phyloP scores from a whole-genome alignment of 73 alveolate genomes.

The Paramecium caudatum region DNA sequence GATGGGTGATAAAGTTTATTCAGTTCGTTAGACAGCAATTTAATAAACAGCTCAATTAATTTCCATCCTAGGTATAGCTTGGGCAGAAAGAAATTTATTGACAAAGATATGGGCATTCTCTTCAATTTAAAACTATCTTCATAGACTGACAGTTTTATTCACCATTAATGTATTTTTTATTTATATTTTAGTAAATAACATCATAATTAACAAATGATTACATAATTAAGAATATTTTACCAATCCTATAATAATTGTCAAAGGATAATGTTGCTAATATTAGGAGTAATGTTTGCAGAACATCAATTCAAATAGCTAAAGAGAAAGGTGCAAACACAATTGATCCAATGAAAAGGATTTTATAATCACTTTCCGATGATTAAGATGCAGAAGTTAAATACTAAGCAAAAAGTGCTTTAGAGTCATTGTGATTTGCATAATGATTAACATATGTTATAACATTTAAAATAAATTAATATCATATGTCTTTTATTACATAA shows the following conservation, averaged over 20 bases:
- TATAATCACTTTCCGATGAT: conserved; percentile 71
- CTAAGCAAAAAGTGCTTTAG: conserved; percentile 72
- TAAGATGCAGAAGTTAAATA: conserved; percentile 72
- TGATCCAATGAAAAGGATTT: conserved; percentile 71
- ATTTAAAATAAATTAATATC: conserved; percentile 13
- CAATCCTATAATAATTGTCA: conserved; percentile 41
- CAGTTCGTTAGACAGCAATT: conserved; percentile 73
- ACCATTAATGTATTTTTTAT: conserved; percentile 41
- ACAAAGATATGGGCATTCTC: conserved; percentile 64
- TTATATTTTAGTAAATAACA: conserved; percentile 49
- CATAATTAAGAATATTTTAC: conserved; percentile 63
- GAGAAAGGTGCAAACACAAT: background rate
- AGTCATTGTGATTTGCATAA: conserved; percentile 55
- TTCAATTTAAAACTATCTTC: conserved; percentile 66
- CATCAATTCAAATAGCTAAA: conserved; percentile 57
- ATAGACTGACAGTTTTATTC: conserved; percentile 73
- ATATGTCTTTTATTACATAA: conserved; percentile 49
- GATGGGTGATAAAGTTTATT: conserved; percentile 73
- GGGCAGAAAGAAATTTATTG: conserved; percentile 75
- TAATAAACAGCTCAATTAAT: conserved; percentile 57
- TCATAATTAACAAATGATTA: conserved; percentile 60
- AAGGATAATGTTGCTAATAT: conserved; percentile 76
- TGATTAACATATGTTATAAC: conserved; percentile 9
- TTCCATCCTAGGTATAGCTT: conserved; percentile 51
- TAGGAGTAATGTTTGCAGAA: conserved; percentile 67